Percentiles rank a stretch among this genome's conserved stretches.
phyloP scores from a whole-genome alignment of 2,329 filamentous ascomycete species.

The Juglanconis sp. region DNA sequence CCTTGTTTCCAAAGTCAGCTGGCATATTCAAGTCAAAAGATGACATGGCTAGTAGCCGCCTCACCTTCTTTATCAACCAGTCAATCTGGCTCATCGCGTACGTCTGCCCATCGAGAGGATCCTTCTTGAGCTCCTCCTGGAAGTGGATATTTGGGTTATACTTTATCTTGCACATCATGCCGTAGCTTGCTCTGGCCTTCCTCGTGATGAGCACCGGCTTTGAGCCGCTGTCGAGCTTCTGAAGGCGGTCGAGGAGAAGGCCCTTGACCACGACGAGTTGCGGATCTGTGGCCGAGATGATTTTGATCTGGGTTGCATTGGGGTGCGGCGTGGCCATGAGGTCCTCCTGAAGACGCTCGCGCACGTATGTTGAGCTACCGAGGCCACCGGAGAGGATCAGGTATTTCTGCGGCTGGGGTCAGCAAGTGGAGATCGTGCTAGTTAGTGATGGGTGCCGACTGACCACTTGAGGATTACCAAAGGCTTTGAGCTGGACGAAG shows the following conservation, averaged over 20 bases:
- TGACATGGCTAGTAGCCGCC: not conserved
- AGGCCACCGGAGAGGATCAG: slow-evolving; percentile 44
- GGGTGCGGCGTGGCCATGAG: slow-evolving; percentile 32
- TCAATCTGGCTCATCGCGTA: slow-evolving; percentile 41
- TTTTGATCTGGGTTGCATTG: slow-evolving; percentile 33
- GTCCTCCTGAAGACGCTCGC: slow-evolving; percentile 38
- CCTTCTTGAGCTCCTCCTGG: slow-evolving; percentile 32
- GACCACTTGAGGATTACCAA: slow-evolving; percentile 33
- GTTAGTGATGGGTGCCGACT: not conserved
- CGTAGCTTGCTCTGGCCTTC: slow-evolving; percentile 41
- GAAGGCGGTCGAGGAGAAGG: slow-evolving; percentile 48
- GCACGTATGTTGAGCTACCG: slow-evolving; percentile 44
- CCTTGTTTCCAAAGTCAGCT: slow-evolving; percentile 26
- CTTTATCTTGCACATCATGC: slow-evolving; percentile 34
- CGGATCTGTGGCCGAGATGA: slow-evolving; percentile 46
- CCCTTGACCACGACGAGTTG: slow-evolving; percentile 55
- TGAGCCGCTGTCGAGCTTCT: slow-evolving; percentile 39
- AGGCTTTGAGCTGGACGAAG: slow-evolving; percentile 32
- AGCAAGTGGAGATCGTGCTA: not conserved
- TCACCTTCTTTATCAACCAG: slow-evolving; percentile 39
- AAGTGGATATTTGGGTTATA: slow-evolving; percentile 36
- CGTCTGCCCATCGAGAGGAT: slow-evolving; percentile 31
- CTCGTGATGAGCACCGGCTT: slow-evolving; percentile 40
- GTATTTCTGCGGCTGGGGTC: slow-evolving; percentile 29
- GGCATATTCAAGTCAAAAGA: not conserved